Evolutionary conservation across 805 yeast species (phyloP), one percentile per base, ranked within the genome.

Genomic region (Saccharomyces mikatae): DNA sequence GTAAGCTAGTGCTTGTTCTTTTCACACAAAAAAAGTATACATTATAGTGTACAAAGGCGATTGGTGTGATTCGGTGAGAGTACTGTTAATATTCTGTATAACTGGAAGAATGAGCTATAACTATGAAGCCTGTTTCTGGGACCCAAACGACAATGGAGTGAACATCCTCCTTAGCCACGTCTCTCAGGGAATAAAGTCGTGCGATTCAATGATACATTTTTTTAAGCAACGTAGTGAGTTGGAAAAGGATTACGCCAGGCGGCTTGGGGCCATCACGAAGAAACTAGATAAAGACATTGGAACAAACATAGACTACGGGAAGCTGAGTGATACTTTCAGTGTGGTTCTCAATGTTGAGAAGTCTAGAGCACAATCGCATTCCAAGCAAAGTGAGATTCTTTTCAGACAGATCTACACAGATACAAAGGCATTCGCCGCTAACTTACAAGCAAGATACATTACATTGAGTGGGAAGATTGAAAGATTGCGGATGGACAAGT

Each of bases 81-180:
- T 9, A 17, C 11, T n/a, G 17, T 1, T 17, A 36, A 8, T 36
- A 36, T 21, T 6, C 11, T 9, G 44, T 6, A 36, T 17, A 36
- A n/a, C 13, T 10, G 31, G 13, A 32, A 48, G 26, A 1, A 65
- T 64, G 68, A 58, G 54, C 32, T 69, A 65, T 53, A 65, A 64
- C 51, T 69, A 57, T 50, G 63, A 63, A 53, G 58, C 63, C 17
- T 67, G 71, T 51, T 69, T 69, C 48, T 69, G 73, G 71, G 73
- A 69, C 55, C 69, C 69, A 28, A 59, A 65, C 29, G 71, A 68
- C 48, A 62, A 64, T 5, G 73, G 72, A 13, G 69, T 63, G 27
- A 61, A 60, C 47, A 56, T 67, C 10, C 52, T 69, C 26, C 55
- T 68, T 31, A 57, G 59, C 27, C 73, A 69, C 48, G 58, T 68